Base-by-base conservation (phyloP, 2,329 filamentous ascomycete genomes). In the Penicillium sp. region DNA sequence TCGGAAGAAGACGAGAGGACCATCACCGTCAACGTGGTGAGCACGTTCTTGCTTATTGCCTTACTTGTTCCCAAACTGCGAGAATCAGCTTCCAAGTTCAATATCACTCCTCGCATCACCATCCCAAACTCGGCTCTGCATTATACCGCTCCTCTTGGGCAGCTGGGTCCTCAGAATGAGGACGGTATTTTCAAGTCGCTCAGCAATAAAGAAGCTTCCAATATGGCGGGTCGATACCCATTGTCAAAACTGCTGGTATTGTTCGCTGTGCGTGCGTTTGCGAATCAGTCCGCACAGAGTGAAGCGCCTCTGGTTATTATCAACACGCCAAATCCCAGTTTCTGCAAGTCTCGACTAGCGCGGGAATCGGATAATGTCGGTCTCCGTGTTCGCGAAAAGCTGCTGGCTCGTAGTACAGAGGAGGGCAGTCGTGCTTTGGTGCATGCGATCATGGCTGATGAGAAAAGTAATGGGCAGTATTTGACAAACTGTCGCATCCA, bases 41-140 rank as follows among this genome's bases (percentile, higher is more conserved):
- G 66, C 9, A 77, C 75, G 0, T 72, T 77, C 51, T 61, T 80
- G 10, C 64, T 80, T 0, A 69, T 69, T 0, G 50, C 70, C 0
- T 60, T 77, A 2, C 32, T 79, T 4, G 39, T 79, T 29, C 77
- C 77, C 1, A 77, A 75, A 60, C 64, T 80, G 13, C 26, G 19
- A n/a, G 41, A n/a, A 4, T 43, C 41, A 4, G 41, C 41, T 31
- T 43, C 22, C 37, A 53, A 43, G 10, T 60, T 53, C 42, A 41
- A 41, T 6, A 59, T 51, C 28, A 29, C 45, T 2, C 56, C 57
- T 19, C 53, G 57, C 5, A 43, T 59, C 24, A 49, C 53, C 10
- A 52, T 58, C 15, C 50, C 52, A 17, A 58, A 56, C 17, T 59
- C 56, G 2, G 57, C 45, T n/a, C 19, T 59, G 40, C 57, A 58